phyloP scores from a whole-genome alignment of 1,284 basidiomycete genomes.

The Trichosporon faecale region DNA sequence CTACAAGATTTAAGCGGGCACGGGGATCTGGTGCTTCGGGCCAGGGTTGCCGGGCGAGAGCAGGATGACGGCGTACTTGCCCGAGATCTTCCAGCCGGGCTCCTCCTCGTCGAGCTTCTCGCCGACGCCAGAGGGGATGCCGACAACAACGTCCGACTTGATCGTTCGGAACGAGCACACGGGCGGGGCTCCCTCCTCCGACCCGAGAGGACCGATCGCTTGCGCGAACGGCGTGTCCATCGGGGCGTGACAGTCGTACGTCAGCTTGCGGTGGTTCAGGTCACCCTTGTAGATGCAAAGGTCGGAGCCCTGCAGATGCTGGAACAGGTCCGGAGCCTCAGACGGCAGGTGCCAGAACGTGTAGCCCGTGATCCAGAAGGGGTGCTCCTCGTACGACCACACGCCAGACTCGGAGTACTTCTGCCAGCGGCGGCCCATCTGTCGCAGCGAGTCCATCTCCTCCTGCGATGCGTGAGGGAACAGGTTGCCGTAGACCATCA shows the following conservation, averaged over 20 bases:
- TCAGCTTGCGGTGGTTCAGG: constrained; percentile 81
- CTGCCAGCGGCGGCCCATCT: constrained; percentile 89
- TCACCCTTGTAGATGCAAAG: constrained; percentile 97
- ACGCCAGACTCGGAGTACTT: constrained; percentile 90
- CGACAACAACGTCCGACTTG: constrained; percentile 73
- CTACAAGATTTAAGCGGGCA: neutral
- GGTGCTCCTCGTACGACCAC: constrained; percentile 88
- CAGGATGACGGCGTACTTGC: constrained; percentile 65
- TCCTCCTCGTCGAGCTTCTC: constrained; percentile 80
- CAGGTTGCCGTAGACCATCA: constrained; percentile 80
- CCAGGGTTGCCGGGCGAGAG: neutral
- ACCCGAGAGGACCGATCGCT: constrained; percentile 91
- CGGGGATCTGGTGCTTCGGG: neutral
- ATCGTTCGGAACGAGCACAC: constrained; percentile 80
- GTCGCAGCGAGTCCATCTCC: constrained; percentile 76
- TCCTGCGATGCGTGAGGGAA: constrained; percentile 71
- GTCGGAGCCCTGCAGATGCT: constrained; percentile 84
- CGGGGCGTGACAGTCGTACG: constrained; percentile 90
- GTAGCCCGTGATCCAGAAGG: constrained; percentile 95
- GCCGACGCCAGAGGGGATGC: constrained; percentile 64
- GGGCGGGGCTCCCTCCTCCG: constrained; percentile 80
- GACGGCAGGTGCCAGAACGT: constrained; percentile 79
- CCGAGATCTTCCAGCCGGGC: constrained; percentile 94
- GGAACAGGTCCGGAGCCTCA: constrained; percentile 90
- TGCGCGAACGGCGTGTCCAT: constrained; percentile 84